phyloP scores from a whole-genome alignment of 306 rosid species.

The Prunus persica region Prunus_persica_NCBIv2 NC_034009.1:40612501-40613000 shows the following conservation, averaged over 20 bases:
- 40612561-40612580: no score
- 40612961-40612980: background rate
- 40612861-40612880: constrained; percentile 34
- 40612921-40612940: background rate
- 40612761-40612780: background rate
- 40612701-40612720: no score
- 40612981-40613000: background rate
- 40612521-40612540: no score
- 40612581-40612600: no score
- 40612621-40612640: no score
- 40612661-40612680: no score
- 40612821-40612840: constrained; percentile 48
- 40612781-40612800: background rate
- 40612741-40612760: background rate
- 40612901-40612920: background rate
- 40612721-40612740: background rate
- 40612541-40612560: no score
- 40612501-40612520: no score
- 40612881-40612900: constrained; percentile 19
- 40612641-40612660: no score
- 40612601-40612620: no score
- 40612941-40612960: background rate
- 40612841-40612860: constrained; percentile 26
- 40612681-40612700: no score
- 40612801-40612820: constrained; percentile 34